Evolutionary conservation across 768 basidiomycete species (phyloP), one percentile per base, ranked within the genome.

Genomic region (Leccinum subgranulosum): DNA sequence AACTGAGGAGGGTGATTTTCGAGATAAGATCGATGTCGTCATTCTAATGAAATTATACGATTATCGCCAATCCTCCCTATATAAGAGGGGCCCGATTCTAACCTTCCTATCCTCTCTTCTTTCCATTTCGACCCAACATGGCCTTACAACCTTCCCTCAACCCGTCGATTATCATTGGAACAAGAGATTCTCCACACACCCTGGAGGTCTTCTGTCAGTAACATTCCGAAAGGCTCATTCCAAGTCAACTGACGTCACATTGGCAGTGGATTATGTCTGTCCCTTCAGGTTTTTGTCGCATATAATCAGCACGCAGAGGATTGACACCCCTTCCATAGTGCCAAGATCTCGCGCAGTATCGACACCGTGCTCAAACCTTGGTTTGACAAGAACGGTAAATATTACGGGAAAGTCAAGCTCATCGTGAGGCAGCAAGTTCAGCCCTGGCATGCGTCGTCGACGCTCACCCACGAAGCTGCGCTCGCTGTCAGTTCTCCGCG

Each of bases 181-280:
- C 60, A 17, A 65, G 69, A 53, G 28, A 80, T 28, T 81, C 91
- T 0, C 86, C 87, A 0, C 90, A 94, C 64, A 90, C 88, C 3
- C 77, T 94, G 51, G 92, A 94, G 57, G 73, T 92, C 56, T 93
- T 90, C 73, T 70, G 89, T 88, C 66, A 66, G 88, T 69, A 1
- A 51, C 21, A 14, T 45, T 17, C 17, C 2, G 45, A 48, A 36
- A 8, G 34, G 15, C 15, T 36, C 34, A 4, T 36, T 17, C 10
- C 33, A 1, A 45, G 21, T 52, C 27, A 15, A 19, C 49, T 57
- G 12, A 56, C 14, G 17, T 41, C 10, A 14, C 41, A 15, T 56
- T 34, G 6, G 1, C 61, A 92, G 90, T 92, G 75, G 92, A 93
- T 72, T 92, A 90, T 70, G 89, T 92, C 64, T 94, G 92, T 64